Base-by-base conservation (phyloP, 73 alveolate genomes). In the Blepharisma stoltei region DNA sequence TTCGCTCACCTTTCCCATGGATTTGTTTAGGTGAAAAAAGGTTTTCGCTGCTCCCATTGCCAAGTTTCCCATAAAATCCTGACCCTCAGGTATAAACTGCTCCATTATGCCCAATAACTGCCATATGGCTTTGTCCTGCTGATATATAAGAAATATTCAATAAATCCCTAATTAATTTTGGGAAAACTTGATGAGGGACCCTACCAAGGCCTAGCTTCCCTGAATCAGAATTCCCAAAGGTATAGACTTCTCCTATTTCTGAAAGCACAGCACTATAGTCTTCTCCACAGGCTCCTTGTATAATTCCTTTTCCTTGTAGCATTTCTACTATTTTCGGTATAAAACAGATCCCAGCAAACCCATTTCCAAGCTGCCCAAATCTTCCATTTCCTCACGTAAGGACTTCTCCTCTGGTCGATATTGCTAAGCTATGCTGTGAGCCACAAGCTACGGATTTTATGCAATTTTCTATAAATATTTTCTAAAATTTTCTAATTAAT, bases 141-240 rank as follows among this genome's bases (percentile, higher is more conserved):
- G 91, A 67, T 79, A 83, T 21, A 88, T 55, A 21, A 86, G 9
- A 14, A 14, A 69, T 69, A 5, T 69, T 69, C n/a, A 44, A 18
- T n/a, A 69, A 43, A 4, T 69, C 65, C 3, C 27, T 71, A 23
- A 69, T 43, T 1, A 44, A 4, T 53, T 69, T 69, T 38, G 79
- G 79, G 4, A 69, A 38, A 18, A 44, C n/a, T 69, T 69, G 65
- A 38, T 69, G 11, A n/a, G 11, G n/a, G 1, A 86, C 88, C 32
- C 71, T 83, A 7, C 94, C 96, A 70, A 91, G 98, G 6, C 98
- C 98, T n/a, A 94, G 84, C 81, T 94, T 88, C 6, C 98, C 98
- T 78, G 90, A 94, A 43, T 85, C 86, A 0, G 90, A 89, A 50
- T 76, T 82, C 8, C 93, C 93, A 81, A 83, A 86, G 23, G 89